Percentiles rank a stretch among this genome's conserved stretches.
These are phyloP conservation scores for Calophaca sinica DNA, from an alignment of 306 rosid species.

Conservation along the genomic window DNA sequence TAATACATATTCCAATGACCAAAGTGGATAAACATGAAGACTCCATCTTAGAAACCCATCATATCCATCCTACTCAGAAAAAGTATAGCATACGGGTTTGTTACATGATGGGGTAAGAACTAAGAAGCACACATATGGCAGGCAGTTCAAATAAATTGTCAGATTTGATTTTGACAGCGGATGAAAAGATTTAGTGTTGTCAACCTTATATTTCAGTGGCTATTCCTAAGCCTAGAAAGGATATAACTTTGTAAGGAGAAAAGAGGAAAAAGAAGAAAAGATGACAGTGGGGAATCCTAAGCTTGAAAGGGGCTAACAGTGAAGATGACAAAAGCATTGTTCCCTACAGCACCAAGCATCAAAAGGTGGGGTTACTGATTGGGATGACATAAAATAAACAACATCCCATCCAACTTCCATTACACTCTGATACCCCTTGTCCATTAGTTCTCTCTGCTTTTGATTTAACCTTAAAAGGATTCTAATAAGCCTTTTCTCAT, in stretches of 20 bases:
- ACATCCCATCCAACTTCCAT: constrained; percentile 54
- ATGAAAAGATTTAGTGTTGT: constrained; percentile 50
- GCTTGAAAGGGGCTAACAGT: constrained; percentile 60
- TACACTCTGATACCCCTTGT: constrained; percentile 43
- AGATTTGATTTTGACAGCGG: constrained; percentile 60
- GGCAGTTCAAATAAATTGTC: constrained; percentile 54
- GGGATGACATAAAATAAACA: constrained; percentile 46
- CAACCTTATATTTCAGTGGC: constrained; percentile 58
- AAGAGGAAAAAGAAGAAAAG: constrained; percentile 46
- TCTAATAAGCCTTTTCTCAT: constrained; percentile 47
- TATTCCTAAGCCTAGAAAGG: constrained; percentile 58
- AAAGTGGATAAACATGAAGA: constrained; percentile 59
- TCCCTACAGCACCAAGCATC: constrained; percentile 74
- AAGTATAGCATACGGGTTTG: constrained; percentile 41
- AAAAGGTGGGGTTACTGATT: constrained; percentile 63
- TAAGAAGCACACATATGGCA: constrained; percentile 60
- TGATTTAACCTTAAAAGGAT: constrained; percentile 52
- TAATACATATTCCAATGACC: constrained; percentile 41
- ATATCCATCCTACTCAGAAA: constrained; percentile 47
- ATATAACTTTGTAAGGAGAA: constrained; percentile 49
- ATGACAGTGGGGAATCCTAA: constrained; percentile 90
- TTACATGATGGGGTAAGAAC: constrained; percentile 52
- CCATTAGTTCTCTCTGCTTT: constrained; percentile 42
- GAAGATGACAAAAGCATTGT: constrained; percentile 76
- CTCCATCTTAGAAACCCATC: constrained; percentile 46